Evolutionary conservation across 2,329 filamentous ascomycete genomes (phyloP).

Genomic region (Neophaeococcomyces mojaviensis): DNA sequence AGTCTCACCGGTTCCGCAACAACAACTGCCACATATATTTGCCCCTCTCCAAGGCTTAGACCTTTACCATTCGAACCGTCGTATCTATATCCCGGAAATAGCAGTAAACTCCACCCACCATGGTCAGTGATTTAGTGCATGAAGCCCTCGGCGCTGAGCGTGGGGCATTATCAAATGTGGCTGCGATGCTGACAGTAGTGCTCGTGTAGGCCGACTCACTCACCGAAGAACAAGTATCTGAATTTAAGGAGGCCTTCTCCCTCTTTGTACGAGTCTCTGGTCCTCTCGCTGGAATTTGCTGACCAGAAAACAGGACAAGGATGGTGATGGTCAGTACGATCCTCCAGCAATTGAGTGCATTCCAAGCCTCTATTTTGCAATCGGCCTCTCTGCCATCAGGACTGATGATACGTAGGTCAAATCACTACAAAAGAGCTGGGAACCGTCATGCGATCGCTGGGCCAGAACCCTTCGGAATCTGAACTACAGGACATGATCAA

Average conservation of each 20-base stretch:
- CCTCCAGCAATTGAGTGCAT: not conserved
- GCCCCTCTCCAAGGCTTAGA: too few species aligned
- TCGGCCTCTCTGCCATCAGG: not conserved
- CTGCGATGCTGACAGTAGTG: constrained; percentile 29
- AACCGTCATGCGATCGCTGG: constrained; percentile 83
- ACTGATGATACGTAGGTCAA: constrained; percentile 52
- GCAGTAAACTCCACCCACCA: not conserved
- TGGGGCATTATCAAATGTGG: constrained; percentile 1
- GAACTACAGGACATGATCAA: constrained; percentile 93
- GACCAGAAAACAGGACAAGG: constrained; percentile 61
- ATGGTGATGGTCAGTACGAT: constrained; percentile 71
- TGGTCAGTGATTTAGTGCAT: not conserved
- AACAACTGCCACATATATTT: too few species aligned
- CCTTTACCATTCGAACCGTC: too few species aligned
- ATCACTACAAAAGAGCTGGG: constrained; percentile 88
- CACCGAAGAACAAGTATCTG: constrained; percentile 99
- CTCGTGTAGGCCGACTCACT: constrained; percentile 78
- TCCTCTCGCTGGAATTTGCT: constrained; percentile 7
- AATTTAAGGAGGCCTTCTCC: constrained; percentile 99
- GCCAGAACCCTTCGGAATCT: constrained; percentile 83
- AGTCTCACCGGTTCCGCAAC: too few species aligned
- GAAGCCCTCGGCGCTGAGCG: not conserved
- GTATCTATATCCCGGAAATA: not conserved
- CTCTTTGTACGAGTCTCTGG: constrained; percentile 67
- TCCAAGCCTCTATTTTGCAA: not conserved